phyloP scores from a whole-genome alignment of 768 basidiomycete genomes.

The Pulveroboletus sp. region DNA sequence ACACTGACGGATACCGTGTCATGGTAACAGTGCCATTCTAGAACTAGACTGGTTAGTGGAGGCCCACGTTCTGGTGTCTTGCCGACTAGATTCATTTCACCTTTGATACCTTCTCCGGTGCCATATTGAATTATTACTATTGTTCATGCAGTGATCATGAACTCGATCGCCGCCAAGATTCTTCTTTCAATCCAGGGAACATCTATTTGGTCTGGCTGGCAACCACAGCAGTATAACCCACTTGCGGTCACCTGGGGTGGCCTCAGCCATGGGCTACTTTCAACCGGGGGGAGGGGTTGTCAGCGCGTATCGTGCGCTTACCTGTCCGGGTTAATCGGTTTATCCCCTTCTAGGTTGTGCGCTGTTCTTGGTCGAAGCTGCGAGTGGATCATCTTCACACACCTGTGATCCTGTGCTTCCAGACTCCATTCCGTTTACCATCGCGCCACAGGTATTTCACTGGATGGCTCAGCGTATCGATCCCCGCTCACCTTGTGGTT shows the following conservation, averaged over 20 bases:
- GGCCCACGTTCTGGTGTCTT: too few relatives aligned
- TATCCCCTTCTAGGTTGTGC: slow-evolving; percentile 39
- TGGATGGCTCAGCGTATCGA: too few relatives aligned
- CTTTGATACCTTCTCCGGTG: slow-evolving; percentile 21
- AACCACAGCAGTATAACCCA: slow-evolving; percentile 28
- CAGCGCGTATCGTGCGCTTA: slow-evolving; percentile 42
- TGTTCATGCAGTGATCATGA: slow-evolving; percentile 41
- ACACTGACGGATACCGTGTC: too few relatives aligned
- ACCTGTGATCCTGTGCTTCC: too few relatives aligned
- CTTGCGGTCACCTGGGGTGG: slow-evolving; percentile 40
- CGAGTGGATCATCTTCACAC: slow-evolving; percentile 14
- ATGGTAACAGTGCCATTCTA: too few relatives aligned
- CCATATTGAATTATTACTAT: slow-evolving; percentile 38
- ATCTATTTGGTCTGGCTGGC: slow-evolving; percentile 30
- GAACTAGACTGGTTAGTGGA: too few relatives aligned
- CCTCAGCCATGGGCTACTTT: slow-evolving; percentile 34
- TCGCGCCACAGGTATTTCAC: too few relatives aligned
- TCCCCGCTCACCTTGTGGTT: too few relatives aligned
- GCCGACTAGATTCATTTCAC: too few relatives aligned
- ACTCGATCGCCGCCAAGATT: slow-evolving; percentile 48
- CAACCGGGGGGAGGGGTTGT: slow-evolving; percentile 22
- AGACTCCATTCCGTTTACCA: too few relatives aligned
- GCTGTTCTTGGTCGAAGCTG: slow-evolving; percentile 33
- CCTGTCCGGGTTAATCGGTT: slow-evolving; percentile 31
- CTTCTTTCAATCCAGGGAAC: slow-evolving; percentile 55